Evolutionary conservation across 441 rosid genomes (phyloP).

Genomic region (Gossypium schwendimanii): DNA sequence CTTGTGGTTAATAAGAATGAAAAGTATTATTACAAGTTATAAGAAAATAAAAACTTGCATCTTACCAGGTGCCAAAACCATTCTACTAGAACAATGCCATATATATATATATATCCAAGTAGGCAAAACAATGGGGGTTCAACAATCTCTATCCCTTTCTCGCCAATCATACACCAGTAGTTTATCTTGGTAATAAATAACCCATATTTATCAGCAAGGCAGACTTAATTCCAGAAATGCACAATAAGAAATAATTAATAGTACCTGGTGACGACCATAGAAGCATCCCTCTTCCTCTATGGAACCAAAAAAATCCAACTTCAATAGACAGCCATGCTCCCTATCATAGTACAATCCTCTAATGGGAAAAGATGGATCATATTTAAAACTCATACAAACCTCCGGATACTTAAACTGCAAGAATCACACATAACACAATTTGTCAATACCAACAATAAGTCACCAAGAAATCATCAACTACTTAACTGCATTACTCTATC

Average conservation of each 20-base stretch:
- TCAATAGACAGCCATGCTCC: constrained; percentile 76
- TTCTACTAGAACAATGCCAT: not conserved
- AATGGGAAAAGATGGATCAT: constrained; percentile 84
- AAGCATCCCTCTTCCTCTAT: constrained; percentile 94
- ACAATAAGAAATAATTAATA: not conserved
- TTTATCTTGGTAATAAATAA: not conserved
- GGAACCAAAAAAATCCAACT: constrained; percentile 95
- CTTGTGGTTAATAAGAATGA: not conserved
- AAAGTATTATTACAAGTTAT: not conserved
- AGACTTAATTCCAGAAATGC: not conserved
- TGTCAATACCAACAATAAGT: not conserved
- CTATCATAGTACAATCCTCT: constrained; percentile 85
- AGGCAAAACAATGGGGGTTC: not conserved
- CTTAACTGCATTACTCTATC: not conserved
- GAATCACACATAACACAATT: constrained; percentile 6
- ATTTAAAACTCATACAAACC: constrained; percentile 53
- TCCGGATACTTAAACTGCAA: constrained; percentile 85
- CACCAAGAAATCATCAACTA: not conserved
- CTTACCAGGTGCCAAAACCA: not conserved
- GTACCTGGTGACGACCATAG: constrained; percentile 84
- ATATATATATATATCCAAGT: too few relatives aligned
- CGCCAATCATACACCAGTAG: not conserved
- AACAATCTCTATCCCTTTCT: not conserved
- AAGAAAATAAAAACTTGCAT: not conserved
- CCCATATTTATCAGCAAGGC: not conserved